Percentiles rank a stretch among this genome's conserved stretches.
These are phyloP conservation scores for Diaporthe longicolla DNA, from an alignment of 2,329 filamentous ascomycete species.

Conservation along the genomic window DNA sequence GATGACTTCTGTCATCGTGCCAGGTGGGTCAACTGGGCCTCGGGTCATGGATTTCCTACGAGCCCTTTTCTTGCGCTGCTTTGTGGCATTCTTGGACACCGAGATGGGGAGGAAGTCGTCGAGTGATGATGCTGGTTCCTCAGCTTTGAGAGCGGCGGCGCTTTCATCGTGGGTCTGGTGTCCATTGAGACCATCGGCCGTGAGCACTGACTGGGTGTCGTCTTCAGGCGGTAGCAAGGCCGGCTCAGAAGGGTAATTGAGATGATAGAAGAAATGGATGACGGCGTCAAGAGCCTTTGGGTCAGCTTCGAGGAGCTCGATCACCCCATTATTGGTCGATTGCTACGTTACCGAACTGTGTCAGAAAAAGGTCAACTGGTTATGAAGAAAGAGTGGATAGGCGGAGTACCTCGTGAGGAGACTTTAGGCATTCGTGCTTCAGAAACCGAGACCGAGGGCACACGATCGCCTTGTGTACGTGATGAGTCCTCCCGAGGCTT, in stretches of 20 bases:
- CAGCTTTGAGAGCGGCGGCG: not conserved
- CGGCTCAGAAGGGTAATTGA: constrained; percentile 42
- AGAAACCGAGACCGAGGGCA: constrained; percentile 31
- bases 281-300: constrained; percentile 41
- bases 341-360: not conserved
- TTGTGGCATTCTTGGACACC: not conserved
- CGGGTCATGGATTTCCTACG: not conserved
- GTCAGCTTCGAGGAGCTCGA: constrained; percentile 42
- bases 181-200: not conserved
- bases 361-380: not conserved
- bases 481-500: constrained; percentile 1
- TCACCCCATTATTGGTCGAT: not conserved
- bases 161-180: not conserved
- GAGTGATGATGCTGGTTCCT: constrained; percentile 13
- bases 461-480: constrained; percentile 27
- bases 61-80: constrained; percentile 6
- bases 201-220: not conserved
- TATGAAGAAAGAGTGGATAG: not conserved
- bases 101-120: not conserved
- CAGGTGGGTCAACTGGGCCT: not conserved
- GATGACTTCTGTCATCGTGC: not conserved
- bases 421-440: not conserved
- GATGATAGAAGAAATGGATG: constrained; percentile 44
- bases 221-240: not conserved
- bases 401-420: constrained; percentile 2